Evolutionary conservation across 257 asterid genomes (phyloP).

Genomic region (Euphrasia confusa): DNA sequence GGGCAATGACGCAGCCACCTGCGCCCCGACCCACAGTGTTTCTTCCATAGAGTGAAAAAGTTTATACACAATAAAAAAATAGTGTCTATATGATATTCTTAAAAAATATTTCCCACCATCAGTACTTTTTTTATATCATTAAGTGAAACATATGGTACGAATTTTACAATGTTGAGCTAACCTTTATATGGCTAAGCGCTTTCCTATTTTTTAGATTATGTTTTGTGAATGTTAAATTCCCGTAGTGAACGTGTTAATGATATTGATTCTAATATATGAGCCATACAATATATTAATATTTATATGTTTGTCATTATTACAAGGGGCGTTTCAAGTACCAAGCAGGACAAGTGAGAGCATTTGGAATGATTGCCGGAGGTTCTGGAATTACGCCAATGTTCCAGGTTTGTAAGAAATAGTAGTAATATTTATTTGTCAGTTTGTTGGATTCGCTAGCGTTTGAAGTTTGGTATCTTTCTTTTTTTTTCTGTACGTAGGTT

Average conservation of each 20-base stretch:
- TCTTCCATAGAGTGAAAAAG: too few species aligned
- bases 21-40: too few species aligned
- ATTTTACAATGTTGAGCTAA: neutral
- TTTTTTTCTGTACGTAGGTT: constrained; percentile 42
- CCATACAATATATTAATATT: neutral
- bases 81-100: too few species aligned
- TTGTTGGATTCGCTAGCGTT: neutral
- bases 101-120: too few species aligned
- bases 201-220: neutral
- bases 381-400: constrained; percentile 62
- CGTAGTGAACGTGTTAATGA: neutral
- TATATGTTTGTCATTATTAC: neutral
- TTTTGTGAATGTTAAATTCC: neutral
- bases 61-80: too few species aligned
- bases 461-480: neutral
- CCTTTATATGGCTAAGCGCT: neutral
- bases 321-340: constrained; percentile 58
- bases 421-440: neutral
- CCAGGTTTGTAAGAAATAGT: constrained; percentile 34
- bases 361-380: constrained; percentile 64
- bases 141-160: too few species aligned
- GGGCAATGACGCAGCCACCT: neutral
- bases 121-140: too few species aligned
- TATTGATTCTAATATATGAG: constrained; percentile 10
- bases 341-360: constrained; percentile 50